Conservation (phyloP, 2,329 filamentous ascomycete genomes). For the Beauveria pseudobassiana region DNA sequence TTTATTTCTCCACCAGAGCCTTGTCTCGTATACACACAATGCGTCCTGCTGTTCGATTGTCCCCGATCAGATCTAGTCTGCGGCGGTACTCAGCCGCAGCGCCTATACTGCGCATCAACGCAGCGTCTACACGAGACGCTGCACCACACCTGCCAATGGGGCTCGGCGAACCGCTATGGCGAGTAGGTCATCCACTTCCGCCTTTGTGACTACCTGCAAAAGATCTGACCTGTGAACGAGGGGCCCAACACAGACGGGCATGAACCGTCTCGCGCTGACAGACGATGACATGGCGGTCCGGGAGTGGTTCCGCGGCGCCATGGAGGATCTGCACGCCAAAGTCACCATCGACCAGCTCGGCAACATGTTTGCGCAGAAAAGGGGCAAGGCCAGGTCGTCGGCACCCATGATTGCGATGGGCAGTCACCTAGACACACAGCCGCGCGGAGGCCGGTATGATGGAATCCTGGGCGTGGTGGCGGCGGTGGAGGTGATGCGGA, state of each 20-base stretch:
- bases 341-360: conserved; percentile 70
- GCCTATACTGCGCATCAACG: conserved; percentile 18
- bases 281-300: conserved; percentile 68
- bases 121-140: conserved; percentile 23
- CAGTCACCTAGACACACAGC: conserved; percentile 61
- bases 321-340: conserved; percentile 56
- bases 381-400: conserved; percentile 49
- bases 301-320: conserved; percentile 67
- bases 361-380: conserved; percentile 67
- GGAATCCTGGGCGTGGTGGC: conserved; percentile 69
- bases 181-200: conserved; percentile 16
- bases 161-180: conserved; percentile 22
- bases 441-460: conserved; percentile 61
- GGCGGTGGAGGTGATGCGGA: conserved; percentile 63
- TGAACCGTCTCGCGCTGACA: conserved; percentile 69
- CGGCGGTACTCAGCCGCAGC: background rate
- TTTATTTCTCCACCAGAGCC: too few relatives aligned
- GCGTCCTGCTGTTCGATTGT: background rate
- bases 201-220: conserved; percentile 12
- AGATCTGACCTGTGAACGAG: background rate
- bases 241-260: conserved; percentile 55
- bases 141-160: conserved; percentile 28
- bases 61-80: background rate
- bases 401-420: conserved; percentile 59
- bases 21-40: background rate